These are phyloP conservation scores for Straminergon stramineum DNA, from an alignment of 225 moss, liverwort and hornwort genomes.

Conservation along the genomic window DNA sequence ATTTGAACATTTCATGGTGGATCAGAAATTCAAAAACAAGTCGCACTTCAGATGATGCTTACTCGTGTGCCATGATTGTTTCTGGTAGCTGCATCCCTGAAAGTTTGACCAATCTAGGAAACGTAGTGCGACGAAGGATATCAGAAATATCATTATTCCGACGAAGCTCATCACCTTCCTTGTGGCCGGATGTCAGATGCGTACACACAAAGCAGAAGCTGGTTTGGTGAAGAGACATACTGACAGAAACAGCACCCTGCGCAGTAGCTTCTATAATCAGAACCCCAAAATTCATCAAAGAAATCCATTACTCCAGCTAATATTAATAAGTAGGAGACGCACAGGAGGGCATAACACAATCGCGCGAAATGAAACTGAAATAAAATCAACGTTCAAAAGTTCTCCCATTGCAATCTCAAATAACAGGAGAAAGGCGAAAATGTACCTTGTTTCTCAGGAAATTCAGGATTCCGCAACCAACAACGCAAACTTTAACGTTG, in stretches of 20 bases:
- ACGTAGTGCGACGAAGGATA: conserved; percentile 64
- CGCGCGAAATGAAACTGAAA: not conserved
- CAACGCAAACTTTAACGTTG: conserved; percentile 39
- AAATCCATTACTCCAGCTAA: not conserved
- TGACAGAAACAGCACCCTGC: conserved; percentile 89
- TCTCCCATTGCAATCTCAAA: not conserved
- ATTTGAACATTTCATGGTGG: not conserved
- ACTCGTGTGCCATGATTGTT: conserved; percentile 88
- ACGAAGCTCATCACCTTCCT: conserved; percentile 76
- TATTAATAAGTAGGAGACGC: not conserved
- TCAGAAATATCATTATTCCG: conserved; percentile 83
- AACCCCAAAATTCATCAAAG: not conserved
- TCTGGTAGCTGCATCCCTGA: conserved; percentile 67
- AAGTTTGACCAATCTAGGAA: conserved; percentile 60
- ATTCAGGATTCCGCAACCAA: conserved; percentile 84
- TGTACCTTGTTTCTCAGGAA: conserved; percentile 85
- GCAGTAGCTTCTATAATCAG: not conserved
- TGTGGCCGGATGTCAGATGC: conserved; percentile 82
- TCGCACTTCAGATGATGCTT: not conserved
- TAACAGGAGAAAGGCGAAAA: not conserved
- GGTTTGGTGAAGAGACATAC: conserved; percentile 89
- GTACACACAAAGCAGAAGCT: conserved; percentile 87
- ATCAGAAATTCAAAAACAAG: not conserved
- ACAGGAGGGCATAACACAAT: not conserved
- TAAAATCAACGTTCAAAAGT: not conserved